These are phyloP conservation scores for Urtica urens DNA, from an alignment of 306 rosid species.

Conservation along the genomic window DNA sequence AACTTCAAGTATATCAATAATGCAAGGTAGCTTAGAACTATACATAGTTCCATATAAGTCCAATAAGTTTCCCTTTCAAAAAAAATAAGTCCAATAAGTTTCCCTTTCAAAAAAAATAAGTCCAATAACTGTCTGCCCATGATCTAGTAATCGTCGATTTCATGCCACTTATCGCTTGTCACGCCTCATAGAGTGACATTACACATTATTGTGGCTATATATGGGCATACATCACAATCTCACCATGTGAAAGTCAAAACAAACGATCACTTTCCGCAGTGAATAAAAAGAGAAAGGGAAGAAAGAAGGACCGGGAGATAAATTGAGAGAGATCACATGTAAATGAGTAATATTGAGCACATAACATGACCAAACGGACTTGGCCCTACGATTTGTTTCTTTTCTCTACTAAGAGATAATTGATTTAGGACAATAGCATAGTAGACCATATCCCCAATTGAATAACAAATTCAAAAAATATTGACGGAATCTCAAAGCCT, in stretches of 20 bases:
- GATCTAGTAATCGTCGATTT: slow-evolving; percentile 2
- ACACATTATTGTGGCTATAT: background rate
- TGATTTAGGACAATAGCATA: no score
- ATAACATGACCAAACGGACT: background rate
- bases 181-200: slow-evolving; percentile 2
- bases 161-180: slow-evolving; percentile 2
- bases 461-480: no score
- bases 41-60: no score
- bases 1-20: background rate
- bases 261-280: slow-evolving; percentile 6
- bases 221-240: background rate
- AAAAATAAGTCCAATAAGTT: no score
- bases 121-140: no score
- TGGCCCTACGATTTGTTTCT: slow-evolving; percentile 7
- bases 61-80: no score
- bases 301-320: background rate
- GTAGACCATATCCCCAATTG: no score
- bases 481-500: no score
- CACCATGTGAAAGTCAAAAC: slow-evolving; percentile 1
- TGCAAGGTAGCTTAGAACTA: background rate
- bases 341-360: background rate
- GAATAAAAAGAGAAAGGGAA: background rate
- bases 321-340: slow-evolving; percentile 4
- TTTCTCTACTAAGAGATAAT: no score
- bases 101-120: no score